Evolutionary conservation across 1,139 yeast species (phyloP).

Genomic region (Geotrichum candidum): DNA sequence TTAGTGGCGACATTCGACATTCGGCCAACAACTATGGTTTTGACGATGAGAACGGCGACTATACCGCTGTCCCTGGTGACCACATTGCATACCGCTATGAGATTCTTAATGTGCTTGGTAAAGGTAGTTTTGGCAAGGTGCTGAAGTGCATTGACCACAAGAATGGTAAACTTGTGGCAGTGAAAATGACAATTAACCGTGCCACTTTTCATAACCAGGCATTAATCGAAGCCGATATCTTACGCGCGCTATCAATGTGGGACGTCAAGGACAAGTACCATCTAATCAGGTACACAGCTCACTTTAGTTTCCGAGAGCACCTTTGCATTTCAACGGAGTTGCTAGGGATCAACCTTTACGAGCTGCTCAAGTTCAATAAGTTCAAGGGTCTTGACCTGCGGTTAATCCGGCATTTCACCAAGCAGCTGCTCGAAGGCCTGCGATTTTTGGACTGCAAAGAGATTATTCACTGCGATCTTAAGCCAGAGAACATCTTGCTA

Average conservation of each 20-base stretch:
- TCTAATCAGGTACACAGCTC: constrained; percentile 55
- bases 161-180: constrained; percentile 51
- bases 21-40: constrained; percentile 53
- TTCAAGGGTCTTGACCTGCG: constrained; percentile 55
- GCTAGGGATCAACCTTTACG: constrained; percentile 61
- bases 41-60: constrained; percentile 66
- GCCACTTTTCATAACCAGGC: constrained; percentile 74
- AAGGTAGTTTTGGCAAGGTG: constrained; percentile 83
- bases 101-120: constrained; percentile 55
- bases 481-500: constrained; percentile 88
- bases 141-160: constrained; percentile 66
- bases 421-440: constrained; percentile 55
- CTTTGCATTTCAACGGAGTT: constrained; percentile 76
- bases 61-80: constrained; percentile 51
- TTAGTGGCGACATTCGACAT: constrained; percentile 41
- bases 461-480: constrained; percentile 80
- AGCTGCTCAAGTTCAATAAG: constrained; percentile 53
- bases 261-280: constrained; percentile 43
- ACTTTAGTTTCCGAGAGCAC: constrained; percentile 76
- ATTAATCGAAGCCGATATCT: constrained; percentile 65
- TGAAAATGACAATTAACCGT: constrained; percentile 72
- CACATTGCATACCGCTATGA: constrained; percentile 74
- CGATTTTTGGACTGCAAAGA: constrained; percentile 49
- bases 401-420: constrained; percentile 47
- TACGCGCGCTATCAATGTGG: constrained; percentile 42